Conservation (phyloP, 768 basidiomycete species). For the Mycena alexandri region DNA sequence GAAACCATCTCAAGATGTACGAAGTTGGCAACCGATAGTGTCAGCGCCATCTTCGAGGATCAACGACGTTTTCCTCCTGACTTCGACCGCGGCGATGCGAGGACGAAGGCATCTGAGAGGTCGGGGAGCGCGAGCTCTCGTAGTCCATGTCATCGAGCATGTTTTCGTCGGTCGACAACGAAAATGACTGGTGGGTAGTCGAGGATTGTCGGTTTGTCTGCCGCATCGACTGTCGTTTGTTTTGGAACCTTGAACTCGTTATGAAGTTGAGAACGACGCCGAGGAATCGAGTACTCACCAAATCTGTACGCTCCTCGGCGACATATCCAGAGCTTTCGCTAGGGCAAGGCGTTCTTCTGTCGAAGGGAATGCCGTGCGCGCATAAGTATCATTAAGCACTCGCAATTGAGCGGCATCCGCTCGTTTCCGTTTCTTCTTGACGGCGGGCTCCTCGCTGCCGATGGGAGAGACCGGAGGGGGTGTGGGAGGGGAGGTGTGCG, state of each 20-base stretch:
- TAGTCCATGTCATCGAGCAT: constrained; percentile 56
- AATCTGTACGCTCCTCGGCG: constrained; percentile 87
- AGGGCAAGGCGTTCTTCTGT: constrained; percentile 87
- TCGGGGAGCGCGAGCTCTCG: constrained; percentile 46
- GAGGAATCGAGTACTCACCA: constrained; percentile 64
- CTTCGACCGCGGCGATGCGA: constrained; percentile 60
- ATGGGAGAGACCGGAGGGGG: constrained; percentile 63
- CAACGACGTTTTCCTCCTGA: constrained; percentile 54
- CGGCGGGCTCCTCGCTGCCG: constrained; percentile 71
- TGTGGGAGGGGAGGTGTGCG: constrained; percentile 50
- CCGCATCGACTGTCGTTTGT: constrained; percentile 86
- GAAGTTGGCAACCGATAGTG: constrained; percentile 51
- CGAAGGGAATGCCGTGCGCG: constrained; percentile 87
- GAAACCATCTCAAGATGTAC: constrained; percentile 30
- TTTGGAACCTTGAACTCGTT: constrained; percentile 78
- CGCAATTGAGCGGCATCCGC: constrained; percentile 85
- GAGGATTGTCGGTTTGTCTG: constrained; percentile 79
- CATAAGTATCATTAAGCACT: constrained; percentile 84
- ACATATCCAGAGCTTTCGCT: constrained; percentile 85
- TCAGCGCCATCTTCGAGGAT: constrained; percentile 65
- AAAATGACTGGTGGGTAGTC: constrained; percentile 64
- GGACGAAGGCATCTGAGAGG: constrained; percentile 45
- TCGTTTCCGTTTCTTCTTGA: constrained; percentile 91
- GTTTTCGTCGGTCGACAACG: constrained; percentile 54
- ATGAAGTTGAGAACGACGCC: constrained; percentile 34